phyloP scores from a whole-genome alignment of 768 basidiomycete genomes.

The Boletus fagicola region DNA sequence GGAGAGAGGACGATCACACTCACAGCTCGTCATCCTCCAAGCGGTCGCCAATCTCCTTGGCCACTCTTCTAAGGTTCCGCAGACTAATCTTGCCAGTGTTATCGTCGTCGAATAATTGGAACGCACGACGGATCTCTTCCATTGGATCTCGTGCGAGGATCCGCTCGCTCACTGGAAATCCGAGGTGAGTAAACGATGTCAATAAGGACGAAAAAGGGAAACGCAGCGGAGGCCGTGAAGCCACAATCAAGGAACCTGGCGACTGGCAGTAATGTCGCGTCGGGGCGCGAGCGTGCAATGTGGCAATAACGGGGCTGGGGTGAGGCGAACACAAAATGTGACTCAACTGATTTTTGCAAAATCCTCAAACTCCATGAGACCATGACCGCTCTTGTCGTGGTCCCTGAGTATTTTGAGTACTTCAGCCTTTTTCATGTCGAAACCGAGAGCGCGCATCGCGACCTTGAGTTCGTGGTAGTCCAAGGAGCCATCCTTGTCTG shows the following conservation, averaged over 20 bases:
- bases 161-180: conserved; percentile 79
- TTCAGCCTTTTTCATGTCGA: conserved; percentile 98
- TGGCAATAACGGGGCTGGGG: not conserved
- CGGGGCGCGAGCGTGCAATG: not conserved
- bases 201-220: not conserved
- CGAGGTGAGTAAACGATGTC: conserved; percentile 19
- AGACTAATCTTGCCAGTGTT: conserved; percentile 92
- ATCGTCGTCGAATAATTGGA: conserved; percentile 96
- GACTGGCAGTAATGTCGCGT: conserved; percentile 6
- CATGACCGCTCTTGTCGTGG: conserved; percentile 79
- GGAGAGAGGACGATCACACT: conserved; percentile 36
- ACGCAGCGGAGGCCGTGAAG: not conserved
- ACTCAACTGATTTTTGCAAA: conserved; percentile 91
- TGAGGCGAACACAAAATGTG: not conserved
- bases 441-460: conserved; percentile 96
- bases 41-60: conserved; percentile 94
- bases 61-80: conserved; percentile 87
- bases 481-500: conserved; percentile 93
- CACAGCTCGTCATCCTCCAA: conserved; percentile 96
- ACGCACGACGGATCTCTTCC: conserved; percentile 94
- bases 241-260: not conserved
- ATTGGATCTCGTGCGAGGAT: conserved; percentile 93
- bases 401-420: conserved; percentile 92
- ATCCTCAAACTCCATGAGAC: conserved; percentile 88
- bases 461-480: conserved; percentile 99